Base-by-base conservation (phyloP, 73 alveolate species). In the Effrenium voratum region DNA sequence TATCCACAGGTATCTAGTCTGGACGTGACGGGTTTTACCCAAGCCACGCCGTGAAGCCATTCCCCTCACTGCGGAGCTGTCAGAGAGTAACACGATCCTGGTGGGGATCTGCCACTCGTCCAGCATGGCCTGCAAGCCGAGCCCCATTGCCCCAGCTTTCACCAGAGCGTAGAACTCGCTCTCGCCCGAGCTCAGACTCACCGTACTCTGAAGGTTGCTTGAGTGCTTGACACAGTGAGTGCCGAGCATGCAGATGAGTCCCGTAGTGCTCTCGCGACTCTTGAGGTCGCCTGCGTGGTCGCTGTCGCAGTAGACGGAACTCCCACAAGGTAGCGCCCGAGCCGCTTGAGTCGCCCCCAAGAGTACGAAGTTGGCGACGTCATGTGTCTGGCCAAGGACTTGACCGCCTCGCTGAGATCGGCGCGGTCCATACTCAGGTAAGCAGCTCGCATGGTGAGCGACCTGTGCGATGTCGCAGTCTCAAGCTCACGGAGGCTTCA, bases 231-330 rank as follows among this genome's bases (percentile, higher is more conserved):
- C 41, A 57, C 46, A 34, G 80, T 84, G 93, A 1, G 93, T 8
- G 10, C 93, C 93, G 24, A 1, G 52, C 80, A 34, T 84, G 32
- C 43, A 19, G 57, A 50, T 15, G 4, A 50, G 24, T 3, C 93
- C 93, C 10, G 93, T 36, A 19, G 93, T 84, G 30, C 80, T 52
- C 93, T 44, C 52, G 60, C 80, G 79, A 41, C 80, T 52, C 80
- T 30, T 50, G 52, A 57, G 59, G 30, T 59, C n/a, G 10, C 93
- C 93, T 4, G 55, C 79, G 60, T 57, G 55, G 79, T 84, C 93
- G 26, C 41, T 5, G 59, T 84, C 93, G 13, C 81, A 52, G 43
- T 22, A 84, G 3, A 38, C 45, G 50, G 40, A 3, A n/a, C 50
- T 36, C 88, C 88, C 12, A 43, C 5, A 36, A 77, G 43, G 44